A percentile compares a stretch with the other conserved stretches of the same genome.
Conservation (phyloP, 805 yeast species). For the Cyberlindnera saturnus region DNA sequence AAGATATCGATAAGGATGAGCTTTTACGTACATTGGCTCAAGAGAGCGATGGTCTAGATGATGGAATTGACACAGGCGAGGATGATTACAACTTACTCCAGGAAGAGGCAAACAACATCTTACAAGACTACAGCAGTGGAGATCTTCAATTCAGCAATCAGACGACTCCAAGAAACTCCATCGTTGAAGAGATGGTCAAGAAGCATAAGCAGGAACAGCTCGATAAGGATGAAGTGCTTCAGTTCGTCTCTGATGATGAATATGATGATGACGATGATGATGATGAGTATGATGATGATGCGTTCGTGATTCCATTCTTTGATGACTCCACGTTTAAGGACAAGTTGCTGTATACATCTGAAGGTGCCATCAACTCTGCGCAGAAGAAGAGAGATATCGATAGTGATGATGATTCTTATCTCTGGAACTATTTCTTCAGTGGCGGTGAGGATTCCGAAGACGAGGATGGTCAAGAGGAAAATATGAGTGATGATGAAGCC, state of each 20-base stretch:
- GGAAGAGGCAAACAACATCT: conserved; percentile 38
- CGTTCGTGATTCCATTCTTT: conserved; percentile 37
- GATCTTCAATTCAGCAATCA: conserved; percentile 23
- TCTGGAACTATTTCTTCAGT: conserved; percentile 70
- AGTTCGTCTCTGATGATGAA: conserved; percentile 27
- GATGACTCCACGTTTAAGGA: conserved; percentile 30
- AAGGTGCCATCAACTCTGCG: conserved; percentile 8
- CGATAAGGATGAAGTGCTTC: conserved; percentile 32
- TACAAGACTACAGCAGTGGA: conserved; percentile 32
- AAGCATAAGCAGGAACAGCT: conserved; percentile 37
- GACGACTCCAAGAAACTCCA: conserved; percentile 28
- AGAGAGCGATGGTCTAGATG: conserved; percentile 29
- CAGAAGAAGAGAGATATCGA: conserved; percentile 7
- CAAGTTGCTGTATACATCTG: conserved; percentile 10
- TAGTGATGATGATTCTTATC: conserved; percentile 54
- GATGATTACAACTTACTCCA: conserved; percentile 30
- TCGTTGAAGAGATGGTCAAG: conserved; percentile 29
- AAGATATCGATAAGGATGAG: conserved; percentile 48
- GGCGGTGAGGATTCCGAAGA: conserved; percentile 29
- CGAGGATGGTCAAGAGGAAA: conserved; percentile 12
- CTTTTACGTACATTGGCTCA: conserved; percentile 31
- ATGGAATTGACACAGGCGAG: conserved; percentile 30
- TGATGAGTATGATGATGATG: conserved; percentile 32
- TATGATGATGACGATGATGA: conserved; percentile 17
- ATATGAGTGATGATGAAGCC: conserved; percentile 65